A percentile compares a stretch with the other conserved stretches of the same genome.
Evolutionary conservation across 2,329 filamentous ascomycete species (phyloP).

Genomic region (Juglanconis juglandina): DNA sequence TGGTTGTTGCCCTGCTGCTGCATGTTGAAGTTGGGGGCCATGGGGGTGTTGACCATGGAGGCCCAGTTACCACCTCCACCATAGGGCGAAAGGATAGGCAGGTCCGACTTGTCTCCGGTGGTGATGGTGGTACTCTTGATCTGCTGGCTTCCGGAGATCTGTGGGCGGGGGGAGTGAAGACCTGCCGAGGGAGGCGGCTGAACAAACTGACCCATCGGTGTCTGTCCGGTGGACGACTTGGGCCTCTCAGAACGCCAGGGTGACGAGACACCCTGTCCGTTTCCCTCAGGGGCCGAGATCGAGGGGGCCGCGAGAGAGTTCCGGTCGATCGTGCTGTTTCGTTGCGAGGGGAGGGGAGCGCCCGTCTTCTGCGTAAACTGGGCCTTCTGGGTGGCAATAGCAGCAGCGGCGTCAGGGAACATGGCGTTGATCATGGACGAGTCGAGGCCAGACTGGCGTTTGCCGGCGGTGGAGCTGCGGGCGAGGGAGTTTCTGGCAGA

Average conservation of each 20-base stretch:
- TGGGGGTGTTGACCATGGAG: slow-evolving; percentile 96
- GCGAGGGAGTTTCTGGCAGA: slow-evolving; percentile 82
- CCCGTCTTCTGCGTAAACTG: slow-evolving; percentile 96
- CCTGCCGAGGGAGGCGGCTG: slow-evolving; percentile 73
- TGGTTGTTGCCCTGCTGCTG: slow-evolving; percentile 64
- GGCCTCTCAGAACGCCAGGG: slow-evolving; percentile 74
- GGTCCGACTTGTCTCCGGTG: slow-evolving; percentile 68
- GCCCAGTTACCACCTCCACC: slow-evolving; percentile 90
- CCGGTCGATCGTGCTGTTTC: slow-evolving; percentile 83
- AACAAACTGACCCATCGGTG: slow-evolving; percentile 91
- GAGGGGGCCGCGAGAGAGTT: slow-evolving; percentile 70
- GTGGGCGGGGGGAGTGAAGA: slow-evolving; percentile 76
- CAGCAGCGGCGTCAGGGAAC: slow-evolving; percentile 97
- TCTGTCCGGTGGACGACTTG: slow-evolving; percentile 75
- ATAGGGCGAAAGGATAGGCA: slow-evolving; percentile 84
- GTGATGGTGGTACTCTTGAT: slow-evolving; percentile 82
- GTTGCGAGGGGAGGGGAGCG: slow-evolving; percentile 82
- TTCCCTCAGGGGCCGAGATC: slow-evolving; percentile 67
- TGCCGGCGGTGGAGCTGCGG: slow-evolving; percentile 74
- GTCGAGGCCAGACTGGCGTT: slow-evolving; percentile 93
- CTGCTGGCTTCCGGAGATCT: slow-evolving; percentile 62
- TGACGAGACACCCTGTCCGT: slow-evolving; percentile 66
- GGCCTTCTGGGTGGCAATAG: slow-evolving; percentile 97
- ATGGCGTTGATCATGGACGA: slow-evolving; percentile 93
- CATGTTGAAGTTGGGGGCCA: slow-evolving; percentile 79